These are phyloP conservation scores for Mucor plumbeus DNA, from an alignment of 371 early-diverging fungal species.

Conservation along the genomic window DNA sequence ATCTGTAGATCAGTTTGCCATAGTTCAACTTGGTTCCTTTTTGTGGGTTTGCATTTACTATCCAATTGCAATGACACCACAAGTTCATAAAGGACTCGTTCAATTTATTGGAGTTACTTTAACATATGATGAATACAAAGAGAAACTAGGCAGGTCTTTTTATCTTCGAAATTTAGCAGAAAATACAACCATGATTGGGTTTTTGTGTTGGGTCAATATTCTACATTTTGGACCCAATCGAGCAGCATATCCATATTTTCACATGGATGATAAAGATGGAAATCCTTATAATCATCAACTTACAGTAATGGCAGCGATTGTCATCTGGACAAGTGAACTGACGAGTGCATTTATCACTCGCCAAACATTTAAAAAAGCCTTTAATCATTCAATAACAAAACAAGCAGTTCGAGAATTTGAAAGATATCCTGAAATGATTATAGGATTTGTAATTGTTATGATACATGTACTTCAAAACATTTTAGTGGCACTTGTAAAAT, in stretches of 20 bases:
- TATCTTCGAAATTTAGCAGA: slow-evolving; percentile 77
- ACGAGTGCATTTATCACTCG: slow-evolving; percentile 66
- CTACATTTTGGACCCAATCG: slow-evolving; percentile 74
- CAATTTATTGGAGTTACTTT: slow-evolving; percentile 57
- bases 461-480: slow-evolving; percentile 78
- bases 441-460: slow-evolving; percentile 70
- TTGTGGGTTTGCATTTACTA: slow-evolving; percentile 78
- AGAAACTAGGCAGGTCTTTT: slow-evolving; percentile 70
- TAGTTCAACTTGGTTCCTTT: slow-evolving; percentile 70
- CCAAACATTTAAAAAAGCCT: slow-evolving; percentile 48
- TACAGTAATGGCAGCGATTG: slow-evolving; percentile 62
- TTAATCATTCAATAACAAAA: slow-evolving; percentile 60
- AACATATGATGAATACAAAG: slow-evolving; percentile 68
- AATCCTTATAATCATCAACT: slow-evolving; percentile 51
- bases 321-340: slow-evolving; percentile 72
- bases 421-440: slow-evolving; percentile 70
- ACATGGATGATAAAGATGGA: slow-evolving; percentile 57
- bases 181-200: slow-evolving; percentile 80
- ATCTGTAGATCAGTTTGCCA: slow-evolving; percentile 65
- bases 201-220: slow-evolving; percentile 72
- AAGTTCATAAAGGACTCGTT: slow-evolving; percentile 54
- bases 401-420: slow-evolving; percentile 70
- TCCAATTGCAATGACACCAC: slow-evolving; percentile 70
- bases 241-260: slow-evolving; percentile 70
- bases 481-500: slow-evolving; percentile 66